phyloP scores from a whole-genome alignment of 805 yeast species.

The Candida yuanshanica region DNA sequence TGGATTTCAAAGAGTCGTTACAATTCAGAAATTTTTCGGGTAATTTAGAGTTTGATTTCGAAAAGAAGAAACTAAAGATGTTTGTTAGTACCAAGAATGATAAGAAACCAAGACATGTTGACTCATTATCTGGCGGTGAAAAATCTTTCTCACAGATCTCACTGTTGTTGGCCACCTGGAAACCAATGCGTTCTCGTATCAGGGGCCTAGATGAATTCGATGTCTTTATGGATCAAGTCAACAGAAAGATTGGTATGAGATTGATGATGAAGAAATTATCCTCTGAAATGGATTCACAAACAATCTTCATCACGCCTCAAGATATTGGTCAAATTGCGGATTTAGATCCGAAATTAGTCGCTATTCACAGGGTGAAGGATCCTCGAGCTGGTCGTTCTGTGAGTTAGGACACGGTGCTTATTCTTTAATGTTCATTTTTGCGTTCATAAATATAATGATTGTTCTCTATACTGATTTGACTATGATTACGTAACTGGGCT shows the following conservation, averaged over 20 bases:
- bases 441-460: background rate
- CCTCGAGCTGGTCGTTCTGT: conserved; percentile 22
- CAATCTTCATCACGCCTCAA: conserved; percentile 91
- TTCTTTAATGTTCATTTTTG: background rate
- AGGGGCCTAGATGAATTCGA: conserved; percentile 95
- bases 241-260: conserved; percentile 72
- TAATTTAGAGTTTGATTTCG: conserved; percentile 55
- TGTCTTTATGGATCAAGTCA: conserved; percentile 94
- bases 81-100: conserved; percentile 58
- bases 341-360: conserved; percentile 55
- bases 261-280: conserved; percentile 66
- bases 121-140: conserved; percentile 93
- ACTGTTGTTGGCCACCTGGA: conserved; percentile 84
- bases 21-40: conserved; percentile 72
- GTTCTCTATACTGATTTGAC: background rate
- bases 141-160: conserved; percentile 92
- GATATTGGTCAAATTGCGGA: conserved; percentile 64
- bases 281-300: conserved; percentile 65
- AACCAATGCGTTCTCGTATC: conserved; percentile 79
- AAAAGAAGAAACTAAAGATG: conserved; percentile 44
- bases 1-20: conserved; percentile 54
- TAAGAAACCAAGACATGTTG: conserved; percentile 59
- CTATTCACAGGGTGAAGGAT: conserved; percentile 55
- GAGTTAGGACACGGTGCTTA: background rate
- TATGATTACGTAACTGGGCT: background rate